Evolutionary conservation across 768 basidiomycete genomes (phyloP), one percentile per base, ranked within the genome.

Genomic region (Boletus huronensis): DNA sequence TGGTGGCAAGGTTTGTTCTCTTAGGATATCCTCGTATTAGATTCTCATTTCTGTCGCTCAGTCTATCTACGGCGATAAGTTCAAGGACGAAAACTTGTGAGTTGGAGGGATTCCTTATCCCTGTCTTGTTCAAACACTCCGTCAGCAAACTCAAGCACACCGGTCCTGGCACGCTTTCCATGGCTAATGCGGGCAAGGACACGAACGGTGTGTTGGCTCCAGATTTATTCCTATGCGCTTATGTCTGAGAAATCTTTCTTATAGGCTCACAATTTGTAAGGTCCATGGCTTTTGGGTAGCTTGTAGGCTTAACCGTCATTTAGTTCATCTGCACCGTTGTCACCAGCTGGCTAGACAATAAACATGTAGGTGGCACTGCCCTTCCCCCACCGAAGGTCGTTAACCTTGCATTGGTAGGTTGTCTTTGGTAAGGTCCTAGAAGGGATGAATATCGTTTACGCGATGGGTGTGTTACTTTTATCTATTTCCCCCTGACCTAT

Each of bases 51-150:
- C 29, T 40, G 6, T 48, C 36, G 1, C 28, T 3, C 48, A 89
- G 87, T 92, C 93, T 32, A 95, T 96, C 74, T 95, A 94, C 65
- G 93, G 93, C 44, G 84, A 87, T 62, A 80, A 79, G 67, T 99
- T 99, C 73, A 79, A 87, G 50, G 96, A 98, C 62, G 97, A 98
- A 78, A 98, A 98, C 80, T 94, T 94, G 91, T 92, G 61, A 70
- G 84, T 66, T 28, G 39, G 13, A 17, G 21, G 23, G 0, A n/a
- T 25, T 14, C 16, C 2, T 25, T 16, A 11, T 26, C 48, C 23
- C 3, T 38, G 0, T 26, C 17, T n/a, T 25, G 19, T 50, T 23
- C n/a, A 35, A 43, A 47, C 4, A 16, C 13, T 10, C 26, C 55
- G 2, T 45, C 63, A 97, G 94, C 81, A 97, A 98, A 82, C 89